phyloP scores from a whole-genome alignment of 2,329 filamentous ascomycete species.

The Zasmidium citrigriseum region DNA sequence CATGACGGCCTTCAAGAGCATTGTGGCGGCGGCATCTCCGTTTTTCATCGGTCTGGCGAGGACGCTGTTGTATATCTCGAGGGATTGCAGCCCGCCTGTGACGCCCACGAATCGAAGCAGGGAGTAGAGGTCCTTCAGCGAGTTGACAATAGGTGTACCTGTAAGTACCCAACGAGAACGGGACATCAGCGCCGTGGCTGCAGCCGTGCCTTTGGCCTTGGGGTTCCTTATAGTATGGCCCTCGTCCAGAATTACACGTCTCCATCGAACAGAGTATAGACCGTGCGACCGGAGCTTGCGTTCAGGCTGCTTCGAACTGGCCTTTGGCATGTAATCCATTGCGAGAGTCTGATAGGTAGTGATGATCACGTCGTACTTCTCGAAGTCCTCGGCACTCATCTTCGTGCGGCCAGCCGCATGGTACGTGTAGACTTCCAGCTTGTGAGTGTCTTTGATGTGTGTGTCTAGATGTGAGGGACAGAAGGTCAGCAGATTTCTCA shows the following conservation, averaged over 20 bases:
- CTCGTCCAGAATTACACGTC: conserved; percentile 78
- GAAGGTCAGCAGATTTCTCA: no score
- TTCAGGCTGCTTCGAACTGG: conserved; percentile 32
- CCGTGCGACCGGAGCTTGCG: conserved; percentile 43
- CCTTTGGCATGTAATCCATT: conserved; percentile 61
- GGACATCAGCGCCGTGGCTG: conserved; percentile 67
- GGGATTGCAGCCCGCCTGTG: conserved; percentile 71
- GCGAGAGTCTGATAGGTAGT: conserved; percentile 80
- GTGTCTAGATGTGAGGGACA: no score
- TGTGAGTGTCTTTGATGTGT: conserved; percentile 66
- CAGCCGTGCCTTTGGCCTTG: conserved; percentile 69
- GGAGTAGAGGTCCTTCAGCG: conserved; percentile 77
- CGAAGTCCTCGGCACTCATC: conserved; percentile 57
- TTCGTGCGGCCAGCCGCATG: conserved; percentile 65
- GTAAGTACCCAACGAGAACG: conserved; percentile 77
- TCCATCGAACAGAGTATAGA: conserved; percentile 69
- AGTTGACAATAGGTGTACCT: conserved; percentile 65
- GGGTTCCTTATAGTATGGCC: conserved; percentile 81
- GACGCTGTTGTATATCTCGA: conserved; percentile 71
- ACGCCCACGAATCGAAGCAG: conserved; percentile 76
- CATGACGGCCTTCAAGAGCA: conserved; percentile 75
- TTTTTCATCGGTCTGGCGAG: conserved; percentile 68
- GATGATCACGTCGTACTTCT: conserved; percentile 72
- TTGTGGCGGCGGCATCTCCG: conserved; percentile 59
- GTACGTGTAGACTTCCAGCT: conserved; percentile 70